phyloP scores from a whole-genome alignment of 148 eudicot species.

The Fagopyrum homotropicum region DNA sequence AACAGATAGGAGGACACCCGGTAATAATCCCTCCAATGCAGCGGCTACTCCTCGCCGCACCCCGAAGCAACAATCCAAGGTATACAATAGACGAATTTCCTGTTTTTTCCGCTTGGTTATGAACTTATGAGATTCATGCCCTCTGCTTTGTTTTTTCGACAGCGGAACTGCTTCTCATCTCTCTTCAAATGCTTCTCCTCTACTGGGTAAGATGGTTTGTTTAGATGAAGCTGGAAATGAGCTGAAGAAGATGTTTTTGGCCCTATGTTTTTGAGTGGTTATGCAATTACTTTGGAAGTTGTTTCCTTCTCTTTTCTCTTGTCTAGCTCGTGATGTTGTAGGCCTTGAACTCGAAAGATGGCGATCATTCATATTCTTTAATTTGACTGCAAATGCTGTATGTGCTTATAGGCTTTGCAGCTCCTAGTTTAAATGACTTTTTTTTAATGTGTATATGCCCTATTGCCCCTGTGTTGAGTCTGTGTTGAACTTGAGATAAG shows the following conservation, averaged over 20 bases:
- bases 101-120: background rate
- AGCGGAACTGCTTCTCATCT: background rate
- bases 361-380: slow-evolving; percentile 7
- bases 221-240: background rate
- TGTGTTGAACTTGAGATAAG: background rate
- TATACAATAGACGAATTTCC: background rate
- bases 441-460: background rate
- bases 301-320: background rate
- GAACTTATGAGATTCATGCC: background rate
- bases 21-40: background rate
- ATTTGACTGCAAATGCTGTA: slow-evolving; percentile 3
- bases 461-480: background rate
- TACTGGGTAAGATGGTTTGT: background rate
- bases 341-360: background rate
- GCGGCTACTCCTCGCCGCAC: background rate
- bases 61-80: background rate
- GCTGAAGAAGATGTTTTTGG: background rate
- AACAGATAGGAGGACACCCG: slow-evolving; percentile 3
- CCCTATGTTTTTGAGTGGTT: slow-evolving; percentile 6
- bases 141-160: slow-evolving; percentile 5
- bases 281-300: background rate
- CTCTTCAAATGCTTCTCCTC: slow-evolving; percentile 8
- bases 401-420: slow-evolving; percentile 4
- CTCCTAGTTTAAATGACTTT: background rate
- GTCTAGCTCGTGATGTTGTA: background rate